phyloP scores from a whole-genome alignment of 805 yeast genomes.

The Kodamaea lidongshanica region DNA sequence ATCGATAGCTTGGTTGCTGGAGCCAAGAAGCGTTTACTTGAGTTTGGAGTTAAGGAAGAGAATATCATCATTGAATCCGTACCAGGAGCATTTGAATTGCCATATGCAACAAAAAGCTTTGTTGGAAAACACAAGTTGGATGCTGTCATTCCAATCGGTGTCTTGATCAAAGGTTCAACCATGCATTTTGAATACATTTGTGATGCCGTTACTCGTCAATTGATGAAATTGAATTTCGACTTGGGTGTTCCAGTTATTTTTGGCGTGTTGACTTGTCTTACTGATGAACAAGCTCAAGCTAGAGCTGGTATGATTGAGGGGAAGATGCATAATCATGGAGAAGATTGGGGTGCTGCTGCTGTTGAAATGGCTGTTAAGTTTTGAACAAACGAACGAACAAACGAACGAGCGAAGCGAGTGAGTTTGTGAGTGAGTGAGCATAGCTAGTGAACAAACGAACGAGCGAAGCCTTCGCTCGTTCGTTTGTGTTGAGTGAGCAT shows the following conservation, averaged over 20 bases:
- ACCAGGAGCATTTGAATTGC: constrained; percentile 94
- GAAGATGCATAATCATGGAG: constrained; percentile 91
- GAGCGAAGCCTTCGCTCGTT: too few relatives aligned
- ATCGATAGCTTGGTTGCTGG: constrained; percentile 79
- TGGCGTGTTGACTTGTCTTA: constrained; percentile 88
- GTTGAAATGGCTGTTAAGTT: constrained; percentile 72
- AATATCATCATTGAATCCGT: constrained; percentile 80
- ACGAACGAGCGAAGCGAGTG: too few relatives aligned
- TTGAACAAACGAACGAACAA: constrained; percentile 6
- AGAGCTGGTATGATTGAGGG: constrained; percentile 80
- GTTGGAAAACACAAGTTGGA: constrained; percentile 52
- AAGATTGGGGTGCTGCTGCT: constrained; percentile 98
- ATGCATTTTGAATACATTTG: constrained; percentile 98
- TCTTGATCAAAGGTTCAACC: constrained; percentile 90
- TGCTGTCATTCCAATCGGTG: constrained; percentile 91
- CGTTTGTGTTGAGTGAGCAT: too few relatives aligned
- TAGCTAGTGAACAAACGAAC: too few relatives aligned
- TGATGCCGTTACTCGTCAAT: constrained; percentile 77
- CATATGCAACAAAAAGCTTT: constrained; percentile 64
- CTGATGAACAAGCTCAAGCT: constrained; percentile 88
- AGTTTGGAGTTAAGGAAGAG: constrained; percentile 65
- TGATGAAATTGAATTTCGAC: constrained; percentile 75
- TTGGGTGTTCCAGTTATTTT: constrained; percentile 77
- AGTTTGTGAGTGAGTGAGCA: too few relatives aligned
- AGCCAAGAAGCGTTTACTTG: constrained; percentile 52